Base-by-base conservation (phyloP, 1,284 basidiomycete species). In the Blastosporella zonata region DNA sequence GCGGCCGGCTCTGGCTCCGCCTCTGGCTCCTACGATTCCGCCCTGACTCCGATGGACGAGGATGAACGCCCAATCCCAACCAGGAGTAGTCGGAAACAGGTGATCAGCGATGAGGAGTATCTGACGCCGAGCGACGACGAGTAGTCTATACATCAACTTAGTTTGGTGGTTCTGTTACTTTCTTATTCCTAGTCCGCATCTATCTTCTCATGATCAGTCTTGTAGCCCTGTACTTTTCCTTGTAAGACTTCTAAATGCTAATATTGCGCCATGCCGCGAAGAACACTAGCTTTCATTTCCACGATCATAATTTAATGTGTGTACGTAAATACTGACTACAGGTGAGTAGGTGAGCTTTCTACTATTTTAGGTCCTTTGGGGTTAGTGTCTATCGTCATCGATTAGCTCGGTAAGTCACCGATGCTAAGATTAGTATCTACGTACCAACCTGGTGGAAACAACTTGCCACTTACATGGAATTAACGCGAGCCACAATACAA, bases 71-170 rank as follows among this genome's bases (percentile, higher is more conserved):
- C 75, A 36, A 74, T 76, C 27, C 74, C 78, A 6, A 65, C 64
- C 38, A 71, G 77, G 29, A 71, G 74, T 56, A 74, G 79, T 35
- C 72, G 84, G 53, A 87, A 82, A 62, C 82, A 82, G 65, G 77
- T 90, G 47, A 67, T 88, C 64, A 89, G 86, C 57, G 87, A 90
- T 58, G 87, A 89, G 53, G 87, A 88, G 64, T 83, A 82, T 59
- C 64, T 82, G 55, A 83, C 80, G 18, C 78, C 77, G 28, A 82
- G 77, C 53, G 79, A 82, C 47, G 79, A 82, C 33, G 81, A 82
- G 15, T 80, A 59, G 62, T 41, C 46, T 53, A 43, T 55, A 31
- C 13, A 31, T 31, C 13, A 6, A 31, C 22, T 43, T 38, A n/a
- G n/a, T n/a, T n/a, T n/a, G n/a, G n/a, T 33, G 41, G 49, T 23